Conservation (phyloP, 176 grass and related monocot genomes). For the Hordeum vulgare region DNA sequence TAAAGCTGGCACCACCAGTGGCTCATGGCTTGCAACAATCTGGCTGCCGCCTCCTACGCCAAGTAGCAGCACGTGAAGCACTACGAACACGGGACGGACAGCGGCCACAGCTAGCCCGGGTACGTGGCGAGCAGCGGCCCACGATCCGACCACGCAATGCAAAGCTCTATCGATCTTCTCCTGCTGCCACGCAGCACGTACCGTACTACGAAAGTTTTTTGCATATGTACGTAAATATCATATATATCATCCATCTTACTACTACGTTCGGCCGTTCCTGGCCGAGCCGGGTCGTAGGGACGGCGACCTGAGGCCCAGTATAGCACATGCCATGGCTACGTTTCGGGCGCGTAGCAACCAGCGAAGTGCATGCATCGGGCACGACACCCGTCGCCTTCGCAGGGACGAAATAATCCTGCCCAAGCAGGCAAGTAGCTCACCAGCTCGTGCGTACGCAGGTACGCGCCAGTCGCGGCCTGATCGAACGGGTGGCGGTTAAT, state of each 20-base stretch:
- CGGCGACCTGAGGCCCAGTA: background rate
- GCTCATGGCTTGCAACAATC: too few species aligned
- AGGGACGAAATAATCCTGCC: background rate
- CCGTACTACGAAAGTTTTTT: background rate
- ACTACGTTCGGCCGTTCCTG: background rate
- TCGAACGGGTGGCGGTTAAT: background rate
- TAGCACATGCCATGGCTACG: background rate
- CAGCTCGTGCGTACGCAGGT: too few species aligned
- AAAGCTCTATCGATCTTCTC: background rate
- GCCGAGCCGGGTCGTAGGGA: background rate
- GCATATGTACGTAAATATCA: too few species aligned
- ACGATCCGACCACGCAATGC: slow-evolving; percentile 8
- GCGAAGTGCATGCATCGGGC: background rate
- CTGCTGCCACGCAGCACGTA: background rate
- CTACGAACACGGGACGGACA: background rate
- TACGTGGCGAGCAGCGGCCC: slow-evolving; percentile 17
- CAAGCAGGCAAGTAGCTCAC: too few species aligned
- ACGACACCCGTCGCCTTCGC: background rate
- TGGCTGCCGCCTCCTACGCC: background rate
- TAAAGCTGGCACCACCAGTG: background rate
- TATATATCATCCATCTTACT: too few species aligned
- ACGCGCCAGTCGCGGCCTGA: background rate
- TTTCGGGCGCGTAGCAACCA: background rate
- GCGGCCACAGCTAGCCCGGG: background rate
- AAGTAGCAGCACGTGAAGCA: background rate